These are phyloP conservation scores for Aspergillus latus DNA, from an alignment of 2,329 filamentous ascomycete genomes.

Conservation along the genomic window DNA sequence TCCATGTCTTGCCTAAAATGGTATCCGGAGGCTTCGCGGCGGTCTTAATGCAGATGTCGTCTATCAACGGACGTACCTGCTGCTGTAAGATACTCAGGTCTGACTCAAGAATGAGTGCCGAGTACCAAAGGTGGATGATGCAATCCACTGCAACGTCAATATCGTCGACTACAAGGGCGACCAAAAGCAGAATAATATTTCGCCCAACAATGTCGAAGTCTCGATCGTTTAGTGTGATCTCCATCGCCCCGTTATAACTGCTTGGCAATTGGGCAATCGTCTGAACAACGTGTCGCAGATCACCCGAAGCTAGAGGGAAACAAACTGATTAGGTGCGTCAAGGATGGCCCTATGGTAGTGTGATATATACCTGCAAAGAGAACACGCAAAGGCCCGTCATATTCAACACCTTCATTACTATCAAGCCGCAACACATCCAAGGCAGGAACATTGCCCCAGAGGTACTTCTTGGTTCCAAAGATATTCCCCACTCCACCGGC, in stretches of 20 bases:
- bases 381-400: constrained; percentile 25
- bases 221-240: constrained; percentile 42
- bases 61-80: constrained; percentile 31
- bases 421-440: constrained; percentile 41
- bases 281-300: constrained; percentile 47
- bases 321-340: neutral
- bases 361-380: constrained; percentile 37
- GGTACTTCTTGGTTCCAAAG: constrained; percentile 25
- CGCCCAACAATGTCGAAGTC: constrained; percentile 42
- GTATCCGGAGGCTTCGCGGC: constrained; percentile 19
- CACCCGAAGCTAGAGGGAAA: constrained; percentile 43
- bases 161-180: constrained; percentile 25
- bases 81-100: constrained; percentile 27
- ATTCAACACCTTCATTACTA: constrained; percentile 29
- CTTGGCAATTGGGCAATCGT: constrained; percentile 38
- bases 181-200: constrained; percentile 44
- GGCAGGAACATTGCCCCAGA: constrained; percentile 47
- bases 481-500: neutral
- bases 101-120: constrained; percentile 33
- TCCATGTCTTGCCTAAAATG: constrained; percentile 31
- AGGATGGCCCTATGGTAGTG: neutral
- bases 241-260: constrained; percentile 25
- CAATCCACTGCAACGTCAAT: constrained; percentile 26
- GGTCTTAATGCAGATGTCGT: constrained; percentile 24
- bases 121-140: constrained; percentile 52